phyloP scores from a whole-genome alignment of 2,329 filamentous ascomycete genomes.

The Zymoseptoria crescenta region DNA sequence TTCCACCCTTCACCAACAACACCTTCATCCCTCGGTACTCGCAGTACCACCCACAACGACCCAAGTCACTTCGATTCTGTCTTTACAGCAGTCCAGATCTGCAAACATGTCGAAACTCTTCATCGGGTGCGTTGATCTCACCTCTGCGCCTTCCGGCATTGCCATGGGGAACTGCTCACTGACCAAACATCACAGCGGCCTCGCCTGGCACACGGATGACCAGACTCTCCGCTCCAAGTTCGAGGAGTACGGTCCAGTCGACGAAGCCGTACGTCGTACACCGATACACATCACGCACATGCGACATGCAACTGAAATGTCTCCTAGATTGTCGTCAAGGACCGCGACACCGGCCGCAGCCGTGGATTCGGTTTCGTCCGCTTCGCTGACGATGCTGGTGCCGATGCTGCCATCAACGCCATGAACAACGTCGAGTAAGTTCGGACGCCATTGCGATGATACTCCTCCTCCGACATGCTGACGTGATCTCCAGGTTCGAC shows the following conservation, averaged over 20 bases:
- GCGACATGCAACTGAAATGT: conserved; percentile 1
- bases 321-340: conserved; percentile 85
- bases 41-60: background rate
- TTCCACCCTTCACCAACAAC: background rate
- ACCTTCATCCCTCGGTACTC: background rate
- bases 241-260: conserved; percentile 79
- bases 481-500: conserved; percentile 62
- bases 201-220: conserved; percentile 98
- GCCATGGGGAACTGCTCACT: conserved; percentile 2
- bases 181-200: conserved; percentile 56
- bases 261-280: conserved; percentile 70
- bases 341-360: conserved; percentile 92
- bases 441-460: background rate
- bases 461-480: background rate
- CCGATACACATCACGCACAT: conserved; percentile 1
- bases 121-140: conserved; percentile 58
- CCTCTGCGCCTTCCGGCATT: background rate
- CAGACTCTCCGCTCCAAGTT: conserved; percentile 80
- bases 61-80: conserved; percentile 20
- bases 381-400: conserved; percentile 68
- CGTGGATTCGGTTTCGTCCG: conserved; percentile 96
- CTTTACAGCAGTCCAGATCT: conserved; percentile 23
- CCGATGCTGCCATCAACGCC: conserved; percentile 63
- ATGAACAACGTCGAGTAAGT: conserved; percentile 90
- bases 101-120: conserved; percentile 81